Percentiles rank a stretch among this genome's conserved stretches.
Conservation (phyloP, 192 early-diverging fungal species). For the Rhizoclosmatium sp. region DNA sequence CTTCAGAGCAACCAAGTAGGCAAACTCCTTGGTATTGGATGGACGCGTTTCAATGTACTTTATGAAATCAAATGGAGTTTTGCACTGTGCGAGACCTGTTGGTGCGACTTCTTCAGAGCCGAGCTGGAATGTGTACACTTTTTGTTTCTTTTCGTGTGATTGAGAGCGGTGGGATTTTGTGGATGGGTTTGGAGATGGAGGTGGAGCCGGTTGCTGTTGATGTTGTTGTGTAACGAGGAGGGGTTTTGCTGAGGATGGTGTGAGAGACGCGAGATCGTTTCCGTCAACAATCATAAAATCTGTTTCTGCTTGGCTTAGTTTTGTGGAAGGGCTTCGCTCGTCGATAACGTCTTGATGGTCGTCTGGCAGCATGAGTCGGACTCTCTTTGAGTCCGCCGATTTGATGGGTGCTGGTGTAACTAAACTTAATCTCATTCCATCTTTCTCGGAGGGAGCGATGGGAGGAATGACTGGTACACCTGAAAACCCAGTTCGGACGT, state of each 20-base stretch:
- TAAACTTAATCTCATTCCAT: background rate
- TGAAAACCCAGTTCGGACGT: background rate
- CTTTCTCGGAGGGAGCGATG: background rate
- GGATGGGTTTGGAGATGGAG: too few relatives aligned
- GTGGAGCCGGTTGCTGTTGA: background rate
- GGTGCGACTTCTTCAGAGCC: background rate
- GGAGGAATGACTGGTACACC: background rate
- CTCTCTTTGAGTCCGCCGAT: constrained; percentile 1
- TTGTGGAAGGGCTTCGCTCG: background rate
- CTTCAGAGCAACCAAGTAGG: constrained; percentile 52
- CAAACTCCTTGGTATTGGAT: constrained; percentile 54
- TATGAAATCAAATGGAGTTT: constrained; percentile 54
- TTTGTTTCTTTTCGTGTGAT: background rate
- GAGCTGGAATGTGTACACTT: background rate
- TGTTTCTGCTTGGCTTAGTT: background rate
- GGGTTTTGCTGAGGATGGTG: background rate
- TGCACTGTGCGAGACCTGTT: background rate
- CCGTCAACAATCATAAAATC: background rate
- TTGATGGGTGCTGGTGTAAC: background rate
- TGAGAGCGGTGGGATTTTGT: background rate
- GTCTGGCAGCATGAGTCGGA: background rate
- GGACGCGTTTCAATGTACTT: constrained; percentile 43
- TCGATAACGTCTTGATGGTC: background rate
- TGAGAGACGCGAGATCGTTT: background rate
- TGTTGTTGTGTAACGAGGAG: background rate